A percentile compares a stretch with the other conserved stretches of the same genome.
Conservation (phyloP, 257 asterid species). For the Marsdenia floribunda region DNA sequence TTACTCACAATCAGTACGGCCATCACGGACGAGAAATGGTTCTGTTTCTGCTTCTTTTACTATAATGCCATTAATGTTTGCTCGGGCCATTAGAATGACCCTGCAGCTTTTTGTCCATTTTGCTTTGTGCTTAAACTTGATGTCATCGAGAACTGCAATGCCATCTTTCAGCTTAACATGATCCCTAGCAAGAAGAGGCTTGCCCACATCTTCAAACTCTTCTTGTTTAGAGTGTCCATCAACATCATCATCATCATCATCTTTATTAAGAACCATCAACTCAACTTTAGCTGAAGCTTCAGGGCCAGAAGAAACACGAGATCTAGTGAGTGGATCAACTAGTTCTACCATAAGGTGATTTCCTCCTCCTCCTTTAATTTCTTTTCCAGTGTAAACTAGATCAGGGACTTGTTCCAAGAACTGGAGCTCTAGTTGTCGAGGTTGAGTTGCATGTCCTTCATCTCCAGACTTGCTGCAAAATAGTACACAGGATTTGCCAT, state of each 20-base stretch:
- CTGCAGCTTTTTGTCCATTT: constrained; percentile 10
- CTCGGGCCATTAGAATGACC: constrained; percentile 6
- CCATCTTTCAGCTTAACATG: constrained; percentile 5
- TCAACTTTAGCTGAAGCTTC: constrained; percentile 28
- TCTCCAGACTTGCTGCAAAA: constrained; percentile 27
- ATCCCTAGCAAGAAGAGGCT: constrained; percentile 12
- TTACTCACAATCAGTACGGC: constrained; percentile 17
- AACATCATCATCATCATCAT: background rate
- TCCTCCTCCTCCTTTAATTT: constrained; percentile 26
- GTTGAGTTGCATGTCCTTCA: background rate
- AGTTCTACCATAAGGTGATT: constrained; percentile 29
- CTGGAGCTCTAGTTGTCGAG: constrained; percentile 9
- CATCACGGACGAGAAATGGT: constrained; percentile 11
- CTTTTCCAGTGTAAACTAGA: constrained; percentile 35
- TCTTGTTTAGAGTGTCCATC: background rate
- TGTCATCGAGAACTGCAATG: background rate
- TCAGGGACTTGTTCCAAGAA: constrained; percentile 31
- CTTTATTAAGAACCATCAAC: constrained; percentile 1
- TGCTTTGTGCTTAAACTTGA: background rate
- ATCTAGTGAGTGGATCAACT: constrained; percentile 20
- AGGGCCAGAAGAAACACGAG: constrained; percentile 21
- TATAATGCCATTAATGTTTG: background rate
- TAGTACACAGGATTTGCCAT: background rate
- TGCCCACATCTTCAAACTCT: background rate
- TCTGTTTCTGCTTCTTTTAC: constrained; percentile 12